Evolutionary conservation across 2,329 filamentous ascomycete genomes (phyloP).

Genomic region (Pestalotiopsis sp.): DNA sequence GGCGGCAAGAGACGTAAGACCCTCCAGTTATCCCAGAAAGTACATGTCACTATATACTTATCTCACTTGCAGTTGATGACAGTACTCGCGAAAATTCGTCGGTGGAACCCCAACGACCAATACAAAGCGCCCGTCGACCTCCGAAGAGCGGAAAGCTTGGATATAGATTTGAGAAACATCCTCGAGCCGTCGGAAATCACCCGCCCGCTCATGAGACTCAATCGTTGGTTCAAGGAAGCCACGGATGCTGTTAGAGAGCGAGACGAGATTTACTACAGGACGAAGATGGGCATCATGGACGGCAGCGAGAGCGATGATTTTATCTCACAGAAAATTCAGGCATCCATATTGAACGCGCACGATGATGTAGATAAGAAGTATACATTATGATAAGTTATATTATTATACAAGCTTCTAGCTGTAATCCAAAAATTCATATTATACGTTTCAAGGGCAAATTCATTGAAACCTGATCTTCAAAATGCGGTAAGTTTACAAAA

Average conservation of each 20-base stretch:
- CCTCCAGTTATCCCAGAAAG: too few species aligned
- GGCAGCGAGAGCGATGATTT: neutral
- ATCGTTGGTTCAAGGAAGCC: neutral
- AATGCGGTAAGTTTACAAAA: too few species aligned
- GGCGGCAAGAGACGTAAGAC: neutral
- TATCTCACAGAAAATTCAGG: neutral
- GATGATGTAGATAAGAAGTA: neutral
- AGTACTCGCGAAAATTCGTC: neutral
- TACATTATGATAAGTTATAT: too few species aligned
- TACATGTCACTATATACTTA: neutral
- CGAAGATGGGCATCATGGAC: neutral
- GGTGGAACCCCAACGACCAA: neutral
- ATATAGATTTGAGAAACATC: neutral
- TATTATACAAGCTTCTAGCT: too few species aligned
- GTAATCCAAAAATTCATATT: accelerated
- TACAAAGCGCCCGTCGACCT: neutral
- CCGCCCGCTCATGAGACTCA: neutral
- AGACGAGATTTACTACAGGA: neutral
- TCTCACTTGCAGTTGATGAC: neutral
- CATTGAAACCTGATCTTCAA: too few species aligned
- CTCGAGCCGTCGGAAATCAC: neutral
- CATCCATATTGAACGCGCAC: neutral
- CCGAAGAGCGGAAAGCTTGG: neutral
- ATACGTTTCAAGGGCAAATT: too few species aligned
- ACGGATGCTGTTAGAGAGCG: neutral